Evolutionary conservation across 257 asterid species (phyloP).

Genomic region (Solanum etuberosum): DNA sequence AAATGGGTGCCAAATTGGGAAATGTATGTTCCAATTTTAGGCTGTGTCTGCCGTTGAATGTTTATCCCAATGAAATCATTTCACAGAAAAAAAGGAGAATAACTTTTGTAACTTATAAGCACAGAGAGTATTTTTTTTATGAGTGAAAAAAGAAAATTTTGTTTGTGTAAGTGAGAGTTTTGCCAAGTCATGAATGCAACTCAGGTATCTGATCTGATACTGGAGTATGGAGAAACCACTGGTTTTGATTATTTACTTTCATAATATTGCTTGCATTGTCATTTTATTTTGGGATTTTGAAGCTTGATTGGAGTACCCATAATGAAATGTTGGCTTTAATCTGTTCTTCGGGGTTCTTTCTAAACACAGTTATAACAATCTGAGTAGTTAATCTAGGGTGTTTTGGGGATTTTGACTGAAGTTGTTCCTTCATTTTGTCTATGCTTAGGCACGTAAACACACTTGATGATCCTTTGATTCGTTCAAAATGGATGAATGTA

Average conservation of each 20-base stretch:
- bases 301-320: not conserved
- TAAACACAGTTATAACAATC: not conserved
- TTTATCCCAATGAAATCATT: not conserved
- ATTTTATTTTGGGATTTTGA: not conserved
- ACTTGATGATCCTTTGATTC: slow-evolving; percentile 76
- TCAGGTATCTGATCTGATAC: not conserved
- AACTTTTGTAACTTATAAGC: not conserved
- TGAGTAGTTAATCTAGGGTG: not conserved
- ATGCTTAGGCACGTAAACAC: slow-evolving; percentile 65
- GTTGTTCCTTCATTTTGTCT: not conserved
- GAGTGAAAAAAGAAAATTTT: not conserved
- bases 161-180: not conserved
- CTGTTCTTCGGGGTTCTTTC: not conserved
- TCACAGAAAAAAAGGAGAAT: not conserved
- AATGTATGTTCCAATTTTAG: not conserved
- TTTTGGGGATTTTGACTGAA: not conserved
- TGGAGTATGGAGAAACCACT: not conserved
- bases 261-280: not conserved
- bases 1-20: not conserved
- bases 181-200: not conserved
- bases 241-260: not conserved
- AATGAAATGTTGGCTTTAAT: not conserved
- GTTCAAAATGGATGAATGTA: slow-evolving; percentile 88
- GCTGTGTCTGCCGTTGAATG: not conserved
- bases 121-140: not conserved